Conservation (phyloP, 2,329 filamentous ascomycete genomes). For the Cercospora citrullina region DNA sequence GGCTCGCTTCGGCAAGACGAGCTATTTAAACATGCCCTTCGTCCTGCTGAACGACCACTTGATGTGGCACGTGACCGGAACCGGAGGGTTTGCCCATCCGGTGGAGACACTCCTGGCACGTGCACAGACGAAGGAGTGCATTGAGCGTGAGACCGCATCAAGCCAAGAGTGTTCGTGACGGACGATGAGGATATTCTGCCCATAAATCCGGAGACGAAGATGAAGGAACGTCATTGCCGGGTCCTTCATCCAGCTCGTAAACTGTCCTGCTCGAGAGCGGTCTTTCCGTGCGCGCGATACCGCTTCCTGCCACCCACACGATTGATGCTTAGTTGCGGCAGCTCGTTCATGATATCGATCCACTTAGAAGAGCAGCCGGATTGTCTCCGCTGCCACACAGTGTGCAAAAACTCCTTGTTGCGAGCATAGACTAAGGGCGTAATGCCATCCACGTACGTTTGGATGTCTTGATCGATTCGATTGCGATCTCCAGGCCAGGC, state of each 20-base stretch:
- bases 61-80: not conserved
- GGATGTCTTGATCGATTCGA: not conserved
- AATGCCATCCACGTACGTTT: constrained; percentile 6
- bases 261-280: not conserved
- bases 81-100: not conserved
- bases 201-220: not conserved
- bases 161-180: not conserved
- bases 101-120: not conserved
- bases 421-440: not conserved
- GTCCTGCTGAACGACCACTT: not conserved
- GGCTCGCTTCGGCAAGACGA: not conserved
- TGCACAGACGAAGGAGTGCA: not conserved
- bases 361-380: constrained; percentile 4
- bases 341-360: constrained; percentile 5
- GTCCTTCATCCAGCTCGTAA: not conserved
- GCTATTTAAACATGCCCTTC: not conserved
- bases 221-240: not conserved
- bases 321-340: constrained; percentile 9
- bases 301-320: constrained; percentile 3
- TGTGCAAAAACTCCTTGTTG: not conserved
- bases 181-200: not conserved
- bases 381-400: constrained; percentile 1
- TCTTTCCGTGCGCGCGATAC: not conserved
- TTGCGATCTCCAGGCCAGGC: not conserved
- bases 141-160: not conserved